Base-by-base conservation (phyloP, 805 yeast species). In the Candida pseudoglaebosa region DNA sequence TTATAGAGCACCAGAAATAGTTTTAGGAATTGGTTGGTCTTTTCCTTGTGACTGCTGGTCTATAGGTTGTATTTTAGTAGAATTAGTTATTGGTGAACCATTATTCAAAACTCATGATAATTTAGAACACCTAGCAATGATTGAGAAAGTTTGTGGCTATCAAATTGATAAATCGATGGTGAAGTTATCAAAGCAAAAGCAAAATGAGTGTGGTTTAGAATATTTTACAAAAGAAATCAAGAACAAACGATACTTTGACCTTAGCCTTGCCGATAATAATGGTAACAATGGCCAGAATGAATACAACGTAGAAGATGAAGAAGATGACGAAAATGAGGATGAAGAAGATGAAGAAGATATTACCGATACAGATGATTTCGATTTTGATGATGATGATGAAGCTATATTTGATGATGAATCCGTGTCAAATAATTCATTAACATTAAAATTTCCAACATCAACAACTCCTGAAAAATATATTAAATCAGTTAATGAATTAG, bases 11-110 rank as follows among this genome's bases (percentile, higher is more conserved):
- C 99, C 99, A 0, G 99, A 93, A 58, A 89, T 93, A 46, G 88
- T 91, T 1, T 64, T 93, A 21, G 96, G 96, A 1, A 73, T 78
- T n/a, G 96, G 97, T 14, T 93, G 99, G 98, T 84, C 96, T 5
- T 89, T 76, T 51, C 95, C 97, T 1, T 91, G 98, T 59, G 99
- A 93, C 59, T 69, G 91, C 66, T 93, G 99, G 99, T 86, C 96
- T 1, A 72, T 93, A 32, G 99, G 96, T 1, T 91, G 98, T 59
- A 87, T 93, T 12, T 64, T 93, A 24, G 90, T 88, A 7, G 99
- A 93, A 62, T 64, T 93, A 36, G 81, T 86, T 28, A 87, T 95
- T 14, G 99, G 99, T 19, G 95, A 88, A 54, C 96, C 97, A 1
- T 65, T 93, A 17, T 93, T 91, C 62, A 89, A 87, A 48, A 93